Evolutionary conservation across 2,329 filamentous ascomycete species (phyloP).

Genomic region (Ustilaginoidea virens): DNA sequence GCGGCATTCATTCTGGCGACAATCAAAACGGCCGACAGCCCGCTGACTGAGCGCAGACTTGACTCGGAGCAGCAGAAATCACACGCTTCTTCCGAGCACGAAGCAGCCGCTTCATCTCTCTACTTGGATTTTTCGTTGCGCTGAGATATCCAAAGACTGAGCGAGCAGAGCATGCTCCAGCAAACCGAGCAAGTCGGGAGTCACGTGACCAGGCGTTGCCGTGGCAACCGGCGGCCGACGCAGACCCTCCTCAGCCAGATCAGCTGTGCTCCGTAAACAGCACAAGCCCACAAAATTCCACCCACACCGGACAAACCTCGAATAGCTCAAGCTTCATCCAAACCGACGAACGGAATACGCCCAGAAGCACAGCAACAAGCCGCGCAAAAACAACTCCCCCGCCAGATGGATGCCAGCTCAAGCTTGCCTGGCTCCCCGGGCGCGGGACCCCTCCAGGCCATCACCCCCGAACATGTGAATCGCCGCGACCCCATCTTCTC

Average conservation of each 20-base stretch:
- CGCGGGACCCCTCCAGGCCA: constrained; percentile 40
- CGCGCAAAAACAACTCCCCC: constrained; percentile 1
- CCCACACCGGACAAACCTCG: background rate
- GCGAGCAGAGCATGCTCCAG: too few relatives aligned
- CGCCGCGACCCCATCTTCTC: constrained; percentile 22
- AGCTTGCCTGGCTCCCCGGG: constrained; percentile 37
- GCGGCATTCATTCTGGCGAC: too few relatives aligned
- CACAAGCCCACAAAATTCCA: constrained; percentile 3
- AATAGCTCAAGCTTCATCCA: background rate
- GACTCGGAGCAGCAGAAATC: too few relatives aligned
- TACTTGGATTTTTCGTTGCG: too few relatives aligned
- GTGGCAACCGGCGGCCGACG: constrained; percentile 2
- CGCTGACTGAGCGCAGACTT: too few relatives aligned
- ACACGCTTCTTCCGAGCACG: too few relatives aligned
- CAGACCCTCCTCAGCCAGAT: background rate
- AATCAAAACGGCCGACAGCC: too few relatives aligned
- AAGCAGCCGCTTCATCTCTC: too few relatives aligned
- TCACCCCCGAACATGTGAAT: constrained; percentile 51
- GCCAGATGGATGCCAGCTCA: constrained; percentile 29
- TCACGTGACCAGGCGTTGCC: constrained; percentile 10
- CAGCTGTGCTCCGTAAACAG: constrained; percentile 6
- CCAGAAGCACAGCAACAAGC: background rate
- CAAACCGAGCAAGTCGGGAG: background rate
- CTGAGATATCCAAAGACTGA: too few relatives aligned
- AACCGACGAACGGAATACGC: too few relatives aligned